Percentiles rank a stretch among this genome's conserved stretches.
These are phyloP conservation scores for Tolypocladium sp. DNA, from an alignment of 2,329 filamentous ascomycete species.

Conservation along the genomic window DNA sequence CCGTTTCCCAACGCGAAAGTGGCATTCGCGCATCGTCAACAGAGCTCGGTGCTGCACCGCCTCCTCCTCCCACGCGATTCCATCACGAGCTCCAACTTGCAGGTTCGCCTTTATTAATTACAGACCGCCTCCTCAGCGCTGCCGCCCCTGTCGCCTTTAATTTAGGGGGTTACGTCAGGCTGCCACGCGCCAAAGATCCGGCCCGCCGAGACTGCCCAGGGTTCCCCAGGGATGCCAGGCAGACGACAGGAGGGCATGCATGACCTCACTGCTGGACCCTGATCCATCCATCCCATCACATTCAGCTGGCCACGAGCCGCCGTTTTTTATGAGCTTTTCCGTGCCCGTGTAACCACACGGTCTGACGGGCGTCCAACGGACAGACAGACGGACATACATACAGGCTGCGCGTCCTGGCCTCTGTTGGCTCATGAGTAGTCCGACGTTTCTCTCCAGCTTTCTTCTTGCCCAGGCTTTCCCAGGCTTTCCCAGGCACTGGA, in stretches of 20 bases:
- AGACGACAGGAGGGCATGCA: neutral
- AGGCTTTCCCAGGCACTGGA: neutral
- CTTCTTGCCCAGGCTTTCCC: neutral
- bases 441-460: neutral
- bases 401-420: neutral
- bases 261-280: neutral
- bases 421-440: neutral
- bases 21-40: neutral
- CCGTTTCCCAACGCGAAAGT: too few relatives aligned
- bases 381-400: neutral
- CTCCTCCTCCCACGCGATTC: neutral
- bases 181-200: neutral
- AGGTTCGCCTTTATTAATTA: neutral
- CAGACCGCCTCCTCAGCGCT: too few relatives aligned
- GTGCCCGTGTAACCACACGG: neutral
- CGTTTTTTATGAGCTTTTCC: neutral
- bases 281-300: neutral
- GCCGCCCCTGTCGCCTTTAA: neutral
- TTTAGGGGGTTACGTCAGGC: neutral
- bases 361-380: neutral
- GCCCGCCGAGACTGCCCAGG: neutral
- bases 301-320: neutral
- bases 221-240: neutral
- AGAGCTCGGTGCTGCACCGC: too few relatives aligned
- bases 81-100: neutral